These are phyloP conservation scores for Plasmodium cynomolgi DNA, from an alignment of 169 alveolate genomes.

Conservation along the genomic window DNA sequence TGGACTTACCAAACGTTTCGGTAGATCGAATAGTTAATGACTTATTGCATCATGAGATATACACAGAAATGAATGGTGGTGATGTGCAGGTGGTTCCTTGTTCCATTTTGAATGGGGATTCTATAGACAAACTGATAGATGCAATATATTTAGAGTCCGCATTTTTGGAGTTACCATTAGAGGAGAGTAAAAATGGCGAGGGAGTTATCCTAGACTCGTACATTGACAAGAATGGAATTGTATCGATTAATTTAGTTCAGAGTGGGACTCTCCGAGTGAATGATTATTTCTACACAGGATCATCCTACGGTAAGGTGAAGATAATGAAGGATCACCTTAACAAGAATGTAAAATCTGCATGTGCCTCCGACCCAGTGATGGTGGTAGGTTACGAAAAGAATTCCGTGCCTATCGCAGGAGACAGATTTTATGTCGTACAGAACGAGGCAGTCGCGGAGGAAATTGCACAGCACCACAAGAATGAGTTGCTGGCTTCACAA, in stretches of 20 bases:
- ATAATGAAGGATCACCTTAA: conserved; percentile 38
- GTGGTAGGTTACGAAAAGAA: conserved; percentile 57
- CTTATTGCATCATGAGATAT: conserved; percentile 20
- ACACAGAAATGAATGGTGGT: conserved; percentile 69
- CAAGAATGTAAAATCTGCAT: conserved; percentile 54
- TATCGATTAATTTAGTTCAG: conserved; percentile 54
- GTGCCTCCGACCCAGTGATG: conserved; percentile 60
- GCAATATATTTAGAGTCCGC: conserved; percentile 67
- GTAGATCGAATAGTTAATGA: conserved; percentile 51
- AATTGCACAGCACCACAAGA: conserved; percentile 40
- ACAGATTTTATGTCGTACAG: conserved; percentile 34
- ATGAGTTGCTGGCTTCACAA: not conserved
- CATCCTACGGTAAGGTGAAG: conserved; percentile 52
- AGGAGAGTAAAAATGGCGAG: not conserved
- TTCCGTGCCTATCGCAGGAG: conserved; percentile 56
- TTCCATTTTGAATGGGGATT: conserved; percentile 30
- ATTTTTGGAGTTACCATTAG: conserved; percentile 10
- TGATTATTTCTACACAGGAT: conserved; percentile 67
- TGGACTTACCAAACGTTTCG: conserved; percentile 78
- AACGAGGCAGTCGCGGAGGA: conserved; percentile 27
- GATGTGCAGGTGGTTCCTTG: conserved; percentile 63
- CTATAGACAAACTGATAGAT: conserved; percentile 43
- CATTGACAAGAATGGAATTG: conserved; percentile 54
- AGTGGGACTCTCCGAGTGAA: conserved; percentile 24
- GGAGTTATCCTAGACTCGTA: conserved; percentile 67